Base-by-base conservation (phyloP, 225 moss, liverwort and hornwort species). In the Bryoerythrophyllum caledonicum region DNA sequence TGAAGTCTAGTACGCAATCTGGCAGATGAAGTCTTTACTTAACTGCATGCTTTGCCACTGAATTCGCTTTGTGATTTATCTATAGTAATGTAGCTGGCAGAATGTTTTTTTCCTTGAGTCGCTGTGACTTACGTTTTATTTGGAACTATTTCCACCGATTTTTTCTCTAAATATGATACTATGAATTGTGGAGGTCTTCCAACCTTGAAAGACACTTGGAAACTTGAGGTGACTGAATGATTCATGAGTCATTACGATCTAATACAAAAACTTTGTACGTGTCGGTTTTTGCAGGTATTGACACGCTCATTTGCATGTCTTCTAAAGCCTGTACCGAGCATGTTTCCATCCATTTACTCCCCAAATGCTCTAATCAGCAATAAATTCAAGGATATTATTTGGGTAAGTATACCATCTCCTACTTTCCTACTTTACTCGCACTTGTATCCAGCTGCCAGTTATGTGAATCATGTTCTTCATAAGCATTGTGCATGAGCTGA, bases 291-390 rank as follows among this genome's bases (percentile, higher is more conserved):
- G 68, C 92, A 99, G 97, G 97, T 93, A 30, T 77, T 95, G 82
- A 91, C 95, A 41, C 91, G 91, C 85, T 86, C 93, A 70, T 87
- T 91, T 71, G 91, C 95, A 37, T 90, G 89, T 74, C 91, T 99
- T 34, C 72, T 99, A 71, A 93, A 95, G 61, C 83, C 90, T 55
- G 86, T 99, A 9, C 90, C 94, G 49, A 91, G 86, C 81, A 91
- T 88, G 91, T 95, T 84, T 72, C 87, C 92, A 63, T 76, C 85
- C 51, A 67, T 86, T 60, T 89, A 87, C 60, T 79, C 79, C 59
- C 84, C 87, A 66, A 89, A 88, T 81, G 87, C 91, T 67, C 66
- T 99, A 41, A 86, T 95, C 69, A 91, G 89, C 84, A 86, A 82
- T 81, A 94, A 86, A 65, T 82, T 84, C 66, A 99, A 85, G 78